A percentile compares a stretch with the other conserved stretches of the same genome.
Evolutionary conservation across 495 filamentous ascomycete species (phyloP).

Genomic region (Neurospora hispaniola): DNA sequence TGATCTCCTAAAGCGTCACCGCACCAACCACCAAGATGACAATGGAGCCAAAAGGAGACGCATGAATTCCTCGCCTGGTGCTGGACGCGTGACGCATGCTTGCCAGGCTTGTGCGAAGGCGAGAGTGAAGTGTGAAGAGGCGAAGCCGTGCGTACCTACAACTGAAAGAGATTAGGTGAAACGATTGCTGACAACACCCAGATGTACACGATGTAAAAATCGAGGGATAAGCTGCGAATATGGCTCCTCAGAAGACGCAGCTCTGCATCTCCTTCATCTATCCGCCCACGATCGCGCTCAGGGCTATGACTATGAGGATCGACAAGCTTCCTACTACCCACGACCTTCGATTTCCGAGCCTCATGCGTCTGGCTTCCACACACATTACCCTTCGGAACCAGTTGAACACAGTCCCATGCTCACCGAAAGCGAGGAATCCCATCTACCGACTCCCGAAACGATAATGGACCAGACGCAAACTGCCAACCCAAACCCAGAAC

Average conservation of each 20-base stretch:
- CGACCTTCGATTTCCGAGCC: not conserved
- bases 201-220: slow-evolving; percentile 38
- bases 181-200: slow-evolving; percentile 5
- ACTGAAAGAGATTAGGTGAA: not conserved
- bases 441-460: slow-evolving; percentile 20
- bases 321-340: not conserved
- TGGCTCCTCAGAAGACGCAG: slow-evolving; percentile 28
- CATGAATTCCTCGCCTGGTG: slow-evolving; percentile 31
- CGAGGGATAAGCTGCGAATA: slow-evolving; percentile 37
- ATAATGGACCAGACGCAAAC: slow-evolving; percentile 13
- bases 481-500: not conserved
- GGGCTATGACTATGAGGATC: slow-evolving; percentile 1
- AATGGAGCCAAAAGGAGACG: slow-evolving; percentile 36
- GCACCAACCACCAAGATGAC: slow-evolving; percentile 38
- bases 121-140: slow-evolving; percentile 45
- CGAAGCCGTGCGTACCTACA: slow-evolving; percentile 17
- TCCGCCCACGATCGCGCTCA: slow-evolving; percentile 14
- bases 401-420: not conserved
- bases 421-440: slow-evolving; percentile 15
- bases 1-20: slow-evolving; percentile 45
- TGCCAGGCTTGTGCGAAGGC: slow-evolving; percentile 43
- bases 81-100: slow-evolving; percentile 44
- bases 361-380: not conserved
- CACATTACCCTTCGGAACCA: not conserved
- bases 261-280: slow-evolving; percentile 27